Evolutionary conservation across 108 stramenopile genomes (phyloP), one percentile per base, ranked within the genome.

Genomic region (Nannochloropsis salina): DNA sequence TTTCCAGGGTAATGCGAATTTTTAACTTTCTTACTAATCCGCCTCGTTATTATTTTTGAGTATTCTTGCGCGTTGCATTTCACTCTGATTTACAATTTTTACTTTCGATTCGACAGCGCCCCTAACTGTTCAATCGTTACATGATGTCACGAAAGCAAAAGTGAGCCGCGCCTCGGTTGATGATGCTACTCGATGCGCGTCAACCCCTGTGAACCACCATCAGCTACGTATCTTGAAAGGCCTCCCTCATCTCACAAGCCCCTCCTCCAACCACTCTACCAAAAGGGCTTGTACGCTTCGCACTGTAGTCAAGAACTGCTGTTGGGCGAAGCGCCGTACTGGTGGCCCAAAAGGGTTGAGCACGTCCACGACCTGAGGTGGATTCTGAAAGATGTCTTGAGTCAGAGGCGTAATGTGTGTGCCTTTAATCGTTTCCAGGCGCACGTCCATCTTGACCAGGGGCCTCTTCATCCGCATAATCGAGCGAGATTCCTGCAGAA

Each of bases 391-490:
- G 42, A 90, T 83, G 82, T 89, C 87, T 83, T 91, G 91, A 41
- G 89, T 84, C 15, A 91, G 82, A 31, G 91, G 91, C 42, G 91
- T 91, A 82, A 91, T 47, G 88, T 91, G 91, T 42, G 88, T 91
- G 44, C 91, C 91, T 41, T 42, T 89, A 43, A 91, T 41, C 44
- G 61, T 40, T 82, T 82, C 86, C 74, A 87, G 81, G 44, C 86
- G 82, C 45, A 91, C 90, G 86, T 96, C 95, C 90, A 96, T 93
- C 42, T 94, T 91, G 82, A 96, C 92, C 95, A 97, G 94, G 42
- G 95, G 96, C 42, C 96, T 88, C 86, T 94, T 94, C 94, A 94
- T 97, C 42, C 94, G 92, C 84, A 86, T 82, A 8, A 90, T 83
- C 1, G 93, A 94, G 81, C 93, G 93, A 5, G 95, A 94, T 86